Percentiles rank a stretch among this genome's conserved stretches.
Conservation (phyloP, 1,284 basidiomycete species). For the Coriolopsis trogii region DNA sequence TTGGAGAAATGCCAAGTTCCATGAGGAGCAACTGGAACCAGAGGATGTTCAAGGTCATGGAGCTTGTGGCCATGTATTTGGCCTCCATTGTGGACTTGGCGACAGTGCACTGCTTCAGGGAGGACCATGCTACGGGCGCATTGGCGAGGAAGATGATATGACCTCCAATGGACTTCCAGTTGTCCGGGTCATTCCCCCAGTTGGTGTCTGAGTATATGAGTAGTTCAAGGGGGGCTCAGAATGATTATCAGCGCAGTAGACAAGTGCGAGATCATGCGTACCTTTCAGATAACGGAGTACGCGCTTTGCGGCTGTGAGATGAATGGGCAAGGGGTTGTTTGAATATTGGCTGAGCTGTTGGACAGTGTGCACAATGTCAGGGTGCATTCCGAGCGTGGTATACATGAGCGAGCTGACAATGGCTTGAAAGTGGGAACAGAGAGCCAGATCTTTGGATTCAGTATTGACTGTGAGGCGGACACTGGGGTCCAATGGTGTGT, state of each 20-base stretch:
- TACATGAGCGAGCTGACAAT: conserved; percentile 24
- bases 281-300: conserved; percentile 32
- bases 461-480: conserved; percentile 12
- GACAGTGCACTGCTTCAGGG: conserved; percentile 5
- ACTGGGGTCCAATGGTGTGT: neutral
- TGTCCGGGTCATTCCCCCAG: neutral
- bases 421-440: conserved; percentile 11
- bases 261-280: conserved; percentile 13
- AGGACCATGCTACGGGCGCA: no score
- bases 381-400: conserved; percentile 15
- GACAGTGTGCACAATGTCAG: conserved; percentile 21
- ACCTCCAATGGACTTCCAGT: neutral
- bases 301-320: conserved; percentile 29
- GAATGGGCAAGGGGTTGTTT: conserved; percentile 10
- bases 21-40: neutral
- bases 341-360: conserved; percentile 20
- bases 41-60: neutral
- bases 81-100: conserved; percentile 4
- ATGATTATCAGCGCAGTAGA: neutral
- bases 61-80: neutral
- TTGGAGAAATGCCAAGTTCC: no score
- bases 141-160: no score
- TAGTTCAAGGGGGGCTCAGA: no score
- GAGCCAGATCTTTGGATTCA: neutral
- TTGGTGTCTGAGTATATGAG: neutral